Conservation (phyloP, 768 basidiomycete species). For the Fistulinella prunicolor region DNA sequence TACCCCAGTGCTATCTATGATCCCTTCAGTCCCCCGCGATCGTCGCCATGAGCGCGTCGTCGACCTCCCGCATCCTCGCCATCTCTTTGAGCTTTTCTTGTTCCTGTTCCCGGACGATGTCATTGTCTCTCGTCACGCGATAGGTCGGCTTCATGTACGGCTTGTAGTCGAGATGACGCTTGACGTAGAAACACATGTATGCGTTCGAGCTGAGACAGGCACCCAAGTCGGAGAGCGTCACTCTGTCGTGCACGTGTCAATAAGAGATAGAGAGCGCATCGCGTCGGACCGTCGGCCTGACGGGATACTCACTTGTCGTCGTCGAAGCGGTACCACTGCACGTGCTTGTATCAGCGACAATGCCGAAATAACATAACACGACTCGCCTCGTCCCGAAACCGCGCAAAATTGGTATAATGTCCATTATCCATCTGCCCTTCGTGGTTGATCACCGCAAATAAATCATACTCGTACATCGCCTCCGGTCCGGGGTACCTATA, state of each 20-base stretch:
- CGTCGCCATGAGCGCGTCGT: conserved; percentile 59
- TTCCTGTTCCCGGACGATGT: conserved; percentile 60
- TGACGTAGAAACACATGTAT: conserved; percentile 97
- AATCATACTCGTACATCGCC: conserved; percentile 81
- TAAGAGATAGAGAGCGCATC: background rate
- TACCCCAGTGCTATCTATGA: background rate
- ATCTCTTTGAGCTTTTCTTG: conserved; percentile 51
- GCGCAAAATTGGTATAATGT: conserved; percentile 87
- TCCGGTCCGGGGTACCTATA: conserved; percentile 53
- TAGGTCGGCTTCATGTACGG: conserved; percentile 67
- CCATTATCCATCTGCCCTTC: conserved; percentile 94
- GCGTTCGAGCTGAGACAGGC: conserved; percentile 70
- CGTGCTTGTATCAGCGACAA: background rate
- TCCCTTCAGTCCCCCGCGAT: conserved; percentile 23
- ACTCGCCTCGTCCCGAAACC: conserved; percentile 81
- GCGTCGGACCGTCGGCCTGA: no score
- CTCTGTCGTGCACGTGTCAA: conserved; percentile 39
- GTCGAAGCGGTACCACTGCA: conserved; percentile 90
- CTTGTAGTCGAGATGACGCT: conserved; percentile 83
- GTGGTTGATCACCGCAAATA: conserved; percentile 92
- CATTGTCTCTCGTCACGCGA: conserved; percentile 60
- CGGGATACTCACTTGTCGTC: conserved; percentile 73
- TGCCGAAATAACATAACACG: no score
- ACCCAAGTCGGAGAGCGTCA: conserved; percentile 65
- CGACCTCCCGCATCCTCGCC: conserved; percentile 56